Conservation (phyloP, 768 basidiomycete species). For the Chiua virens region DNA sequence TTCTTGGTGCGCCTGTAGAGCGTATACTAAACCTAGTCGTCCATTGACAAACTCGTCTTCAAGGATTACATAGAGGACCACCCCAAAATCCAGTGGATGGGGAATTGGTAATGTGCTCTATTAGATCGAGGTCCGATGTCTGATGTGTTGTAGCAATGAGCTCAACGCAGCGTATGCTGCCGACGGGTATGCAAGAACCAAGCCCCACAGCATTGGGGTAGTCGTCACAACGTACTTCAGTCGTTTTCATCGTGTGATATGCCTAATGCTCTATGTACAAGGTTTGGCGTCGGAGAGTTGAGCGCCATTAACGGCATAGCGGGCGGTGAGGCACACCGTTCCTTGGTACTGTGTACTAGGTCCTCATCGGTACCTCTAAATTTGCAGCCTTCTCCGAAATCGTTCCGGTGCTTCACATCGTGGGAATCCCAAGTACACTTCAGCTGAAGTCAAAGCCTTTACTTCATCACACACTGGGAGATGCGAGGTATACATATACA, state of each 20-base stretch:
- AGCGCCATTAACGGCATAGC: conserved; percentile 86
- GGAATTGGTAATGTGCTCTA: conserved; percentile 59
- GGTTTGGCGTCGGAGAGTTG: conserved; percentile 93
- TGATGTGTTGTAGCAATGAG: conserved; percentile 59
- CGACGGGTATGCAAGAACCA: conserved; percentile 90
- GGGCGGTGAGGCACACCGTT: conserved; percentile 45
- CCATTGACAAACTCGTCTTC: neutral
- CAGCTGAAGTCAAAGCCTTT: conserved; percentile 73
- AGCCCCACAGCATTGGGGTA: conserved; percentile 68
- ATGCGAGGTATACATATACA: conserved; percentile 54
- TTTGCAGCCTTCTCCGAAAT: conserved; percentile 75
- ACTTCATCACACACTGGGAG: conserved; percentile 87
- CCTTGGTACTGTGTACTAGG: neutral
- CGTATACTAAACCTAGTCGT: neutral
- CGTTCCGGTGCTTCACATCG: conserved; percentile 88
- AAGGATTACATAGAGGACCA: conserved; percentile 85
- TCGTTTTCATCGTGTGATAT: neutral
- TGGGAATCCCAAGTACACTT: conserved; percentile 73
- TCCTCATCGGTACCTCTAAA: neutral
- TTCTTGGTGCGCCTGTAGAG: conserved; percentile 24
- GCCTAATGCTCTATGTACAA: conserved; percentile 28
- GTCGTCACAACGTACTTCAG: conserved; percentile 70
- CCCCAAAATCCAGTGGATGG: conserved; percentile 79
- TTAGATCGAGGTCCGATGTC: neutral
- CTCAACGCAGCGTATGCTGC: conserved; percentile 89